phyloP scores from a whole-genome alignment of 352 stramenopile species.

The Phytophthora sansomeana region DNA sequence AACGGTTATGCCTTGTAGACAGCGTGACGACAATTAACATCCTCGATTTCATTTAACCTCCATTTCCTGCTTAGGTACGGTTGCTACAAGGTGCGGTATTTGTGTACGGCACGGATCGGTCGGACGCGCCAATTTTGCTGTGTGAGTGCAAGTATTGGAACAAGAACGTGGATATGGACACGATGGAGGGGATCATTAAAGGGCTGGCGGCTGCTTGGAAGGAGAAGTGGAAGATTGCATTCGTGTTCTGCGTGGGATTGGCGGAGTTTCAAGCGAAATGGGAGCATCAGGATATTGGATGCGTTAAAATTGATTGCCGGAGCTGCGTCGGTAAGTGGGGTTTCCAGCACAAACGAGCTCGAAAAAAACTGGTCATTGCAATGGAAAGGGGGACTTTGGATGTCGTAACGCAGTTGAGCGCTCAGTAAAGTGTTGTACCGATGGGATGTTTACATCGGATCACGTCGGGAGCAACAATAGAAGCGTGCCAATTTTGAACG shows the following conservation, averaged over 20 bases:
- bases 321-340: not conserved
- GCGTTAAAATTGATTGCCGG: not conserved
- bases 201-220: not conserved
- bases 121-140: not conserved
- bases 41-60: too few relatives aligned
- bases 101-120: not conserved
- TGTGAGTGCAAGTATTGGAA: conserved; percentile 10
- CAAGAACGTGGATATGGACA: not conserved
- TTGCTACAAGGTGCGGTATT: conserved; percentile 2
- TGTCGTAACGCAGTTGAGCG: too few relatives aligned
- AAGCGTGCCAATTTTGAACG: too few relatives aligned
- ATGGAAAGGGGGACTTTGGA: too few relatives aligned
- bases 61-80: too few relatives aligned
- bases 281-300: not conserved
- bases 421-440: too few relatives aligned
- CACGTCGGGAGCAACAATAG: too few relatives aligned
- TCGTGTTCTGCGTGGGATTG: not conserved
- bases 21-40: not conserved
- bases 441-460: too few relatives aligned
- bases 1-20: conserved; percentile 34
- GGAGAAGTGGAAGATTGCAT: not conserved
- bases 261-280: not conserved
- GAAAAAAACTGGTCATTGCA: too few relatives aligned
- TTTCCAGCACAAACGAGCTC: too few relatives aligned
- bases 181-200: not conserved